Base-by-base conservation (phyloP, 805 yeast species). In the Metschnikowia cubensis region DNA sequence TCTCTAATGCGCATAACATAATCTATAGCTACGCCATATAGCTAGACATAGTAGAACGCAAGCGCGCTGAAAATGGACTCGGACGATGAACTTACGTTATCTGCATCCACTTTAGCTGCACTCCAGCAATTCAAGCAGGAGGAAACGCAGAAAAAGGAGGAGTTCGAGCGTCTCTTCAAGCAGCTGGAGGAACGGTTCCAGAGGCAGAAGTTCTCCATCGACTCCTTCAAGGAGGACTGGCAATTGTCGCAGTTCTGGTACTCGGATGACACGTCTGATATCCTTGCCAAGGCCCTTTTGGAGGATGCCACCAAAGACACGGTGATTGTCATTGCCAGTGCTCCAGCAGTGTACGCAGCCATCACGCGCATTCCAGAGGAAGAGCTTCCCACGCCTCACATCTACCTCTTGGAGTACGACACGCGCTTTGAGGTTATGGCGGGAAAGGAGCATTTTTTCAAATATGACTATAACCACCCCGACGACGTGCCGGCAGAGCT, bases 201-300 rank as follows among this genome's bases (percentile, higher is more conserved):
- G n/a, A 59, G 61, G n/a, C 65, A 67, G 45, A 57, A 53, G 46
- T 51, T 79, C 48, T 79, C 83, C 18, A 91, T 91, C 67, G 88
- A 84, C 47, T 74, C 81, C 35, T 90, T 90, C 66, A 76, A 86
- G 62, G 97, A 90, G 67, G 96, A 90, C 67, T 90, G 97, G 97
- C 94, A 89, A 62, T 74, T 91, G 35, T 89, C 96, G 1, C 97
- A 90, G 66, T 90, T 90, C 69, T 90, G 97, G 90, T 90, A 89
- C 62, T 71, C 77, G 50, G 91, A 89, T 52, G 68, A 72, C 2
- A 90, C 97, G 0, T 90, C 96, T 0, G 77, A 75, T 46, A 62
- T 68, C 0, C 65, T 89, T 17, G 94, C 89, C 0, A 79, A 78
- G 52, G 94, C 88, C 6, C 70, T 89, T 38, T 66, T 89, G 13